Percentiles rank a stretch among this genome's conserved stretches.
Conservation (phyloP, 73 alveolate species). For the Effrenium voratum region DNA sequence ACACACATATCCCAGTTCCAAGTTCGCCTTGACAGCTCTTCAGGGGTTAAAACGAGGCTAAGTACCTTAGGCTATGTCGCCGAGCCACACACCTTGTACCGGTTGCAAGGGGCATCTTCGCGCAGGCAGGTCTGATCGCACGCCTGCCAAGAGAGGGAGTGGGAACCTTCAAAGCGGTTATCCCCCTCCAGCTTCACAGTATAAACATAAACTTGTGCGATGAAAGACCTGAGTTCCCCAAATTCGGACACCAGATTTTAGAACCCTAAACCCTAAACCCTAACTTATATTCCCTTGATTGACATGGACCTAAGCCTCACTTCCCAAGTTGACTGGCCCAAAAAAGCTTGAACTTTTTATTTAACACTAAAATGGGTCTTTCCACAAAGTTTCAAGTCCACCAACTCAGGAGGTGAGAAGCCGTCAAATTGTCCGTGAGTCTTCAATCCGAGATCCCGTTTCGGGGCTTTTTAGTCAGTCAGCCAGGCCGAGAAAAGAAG, state of each 20-base stretch:
- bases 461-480: no score
- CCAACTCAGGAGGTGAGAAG: no score
- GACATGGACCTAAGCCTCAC: neutral
- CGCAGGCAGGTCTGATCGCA: constrained; percentile 11
- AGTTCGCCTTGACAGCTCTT: no score
- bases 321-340: neutral
- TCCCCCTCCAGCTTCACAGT: neutral
- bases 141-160: neutral
- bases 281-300: no score
- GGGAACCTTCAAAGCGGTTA: neutral
- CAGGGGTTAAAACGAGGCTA: no score
- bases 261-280: neutral
- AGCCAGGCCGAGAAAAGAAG: no score
- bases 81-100: constrained; percentile 46
- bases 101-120: neutral
- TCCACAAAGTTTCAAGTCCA: no score
- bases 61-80: neutral
- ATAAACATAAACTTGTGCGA: neutral
- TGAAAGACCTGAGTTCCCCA: neutral
- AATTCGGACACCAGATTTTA: neutral
- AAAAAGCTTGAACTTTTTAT: no score
- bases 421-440: no score
- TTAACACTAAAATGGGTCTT: no score
- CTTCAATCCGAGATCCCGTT: no score
- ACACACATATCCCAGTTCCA: no score